Conservation (phyloP, 1,284 basidiomycete species). For the Cryptococcus sp. region DNA sequence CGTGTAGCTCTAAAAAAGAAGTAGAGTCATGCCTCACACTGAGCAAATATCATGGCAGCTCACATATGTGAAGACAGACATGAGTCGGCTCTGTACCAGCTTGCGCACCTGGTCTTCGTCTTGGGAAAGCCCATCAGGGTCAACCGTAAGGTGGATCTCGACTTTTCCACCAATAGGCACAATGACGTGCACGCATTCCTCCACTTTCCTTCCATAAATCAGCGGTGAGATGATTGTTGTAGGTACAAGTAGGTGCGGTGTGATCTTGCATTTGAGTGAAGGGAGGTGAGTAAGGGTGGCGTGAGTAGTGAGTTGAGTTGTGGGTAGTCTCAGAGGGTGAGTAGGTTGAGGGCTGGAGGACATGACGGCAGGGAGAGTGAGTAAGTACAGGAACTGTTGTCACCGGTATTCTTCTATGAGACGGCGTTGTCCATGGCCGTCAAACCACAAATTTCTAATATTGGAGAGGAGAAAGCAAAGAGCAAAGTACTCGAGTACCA, state of each 20-base stretch:
- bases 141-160: slow-evolving; percentile 54
- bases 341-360: neutral
- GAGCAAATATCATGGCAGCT: neutral
- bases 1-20: neutral
- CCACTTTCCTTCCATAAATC: slow-evolving; percentile 5
- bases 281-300: neutral
- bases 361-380: too few species aligned
- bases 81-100: neutral
- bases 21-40: too few species aligned
- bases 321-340: slow-evolving; percentile 4
- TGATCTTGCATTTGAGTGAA: slow-evolving; percentile 5
- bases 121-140: neutral
- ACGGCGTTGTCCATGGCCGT: too few species aligned
- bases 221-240: neutral
- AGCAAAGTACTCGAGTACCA: too few species aligned
- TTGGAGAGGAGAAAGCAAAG: neutral
- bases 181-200: slow-evolving; percentile 10
- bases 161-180: slow-evolving; percentile 17
- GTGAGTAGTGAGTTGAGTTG: slow-evolving; percentile 7
- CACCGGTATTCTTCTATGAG: too few species aligned
- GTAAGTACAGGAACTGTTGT: too few species aligned
- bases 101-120: neutral
- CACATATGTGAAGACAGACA: neutral
- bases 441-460: too few species aligned
- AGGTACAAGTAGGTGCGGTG: slow-evolving; percentile 6